phyloP scores from a whole-genome alignment of 176 grass and related monocot species.

The Hordeum marinum region DNA sequence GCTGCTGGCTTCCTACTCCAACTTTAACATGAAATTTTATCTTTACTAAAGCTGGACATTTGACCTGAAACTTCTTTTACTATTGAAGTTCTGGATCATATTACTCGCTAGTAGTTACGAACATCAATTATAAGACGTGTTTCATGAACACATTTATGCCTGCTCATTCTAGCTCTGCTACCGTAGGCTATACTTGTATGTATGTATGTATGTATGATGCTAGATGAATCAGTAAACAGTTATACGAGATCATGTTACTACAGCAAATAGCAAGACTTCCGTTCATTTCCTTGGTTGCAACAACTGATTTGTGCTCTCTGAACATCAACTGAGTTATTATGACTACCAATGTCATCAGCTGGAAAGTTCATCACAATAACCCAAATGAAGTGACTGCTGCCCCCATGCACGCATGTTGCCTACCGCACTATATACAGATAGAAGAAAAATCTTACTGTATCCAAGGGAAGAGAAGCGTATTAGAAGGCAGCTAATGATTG shows the following conservation, averaged over 20 bases:
- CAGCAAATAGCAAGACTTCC: neutral
- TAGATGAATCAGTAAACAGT: neutral
- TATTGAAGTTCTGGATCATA: neutral
- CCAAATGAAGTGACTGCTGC: neutral
- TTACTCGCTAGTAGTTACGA: neutral
- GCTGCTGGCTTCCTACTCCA: neutral
- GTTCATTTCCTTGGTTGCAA: neutral
- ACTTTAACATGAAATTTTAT: neutral
- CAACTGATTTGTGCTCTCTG: neutral
- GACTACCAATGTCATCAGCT: neutral
- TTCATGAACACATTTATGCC: neutral
- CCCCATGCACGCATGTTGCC: neutral
- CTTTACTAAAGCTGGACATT: neutral
- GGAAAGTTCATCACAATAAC: neutral
- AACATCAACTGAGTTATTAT: neutral
- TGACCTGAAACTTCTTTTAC: neutral
- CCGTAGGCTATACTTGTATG: neutral
- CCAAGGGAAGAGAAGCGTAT: neutral
- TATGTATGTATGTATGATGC: neutral
- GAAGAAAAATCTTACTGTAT: neutral
- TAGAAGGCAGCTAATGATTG: constrained; percentile 24
- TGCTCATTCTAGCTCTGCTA: neutral
- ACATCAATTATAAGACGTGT: neutral
- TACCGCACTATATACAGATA: neutral
- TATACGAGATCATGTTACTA: neutral